A percentile compares a stretch with the other conserved stretches of the same genome.
Conservation (phyloP, 345 rosid genomes). For the Eucalyptus caleyi region DNA sequence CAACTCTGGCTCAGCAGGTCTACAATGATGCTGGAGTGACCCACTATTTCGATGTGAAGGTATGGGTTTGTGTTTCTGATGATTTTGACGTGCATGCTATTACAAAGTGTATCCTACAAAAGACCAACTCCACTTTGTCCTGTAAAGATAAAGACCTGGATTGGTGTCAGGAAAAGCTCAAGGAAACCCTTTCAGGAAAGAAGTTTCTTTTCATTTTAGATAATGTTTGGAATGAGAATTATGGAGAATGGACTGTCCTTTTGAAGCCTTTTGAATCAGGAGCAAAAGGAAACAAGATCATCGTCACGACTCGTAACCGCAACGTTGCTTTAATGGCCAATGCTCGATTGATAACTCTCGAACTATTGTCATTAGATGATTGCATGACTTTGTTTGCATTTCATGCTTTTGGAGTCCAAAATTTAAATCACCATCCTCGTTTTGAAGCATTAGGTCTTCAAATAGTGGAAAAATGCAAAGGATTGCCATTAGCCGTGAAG, state of each 20-base stretch:
- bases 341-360: too few species aligned
- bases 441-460: too few species aligned
- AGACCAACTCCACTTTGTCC: background rate
- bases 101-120: background rate
- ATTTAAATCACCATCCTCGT: too few species aligned
- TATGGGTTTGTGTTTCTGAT: background rate
- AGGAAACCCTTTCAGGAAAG: background rate
- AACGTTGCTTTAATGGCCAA: rapidly evolving
- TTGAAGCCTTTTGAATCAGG: background rate
- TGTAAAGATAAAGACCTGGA: background rate
- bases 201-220: background rate
- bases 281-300: background rate
- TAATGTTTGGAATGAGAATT: background rate
- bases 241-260: background rate
- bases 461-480: too few species aligned
- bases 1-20: background rate
- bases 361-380: too few species aligned
- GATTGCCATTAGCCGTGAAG: too few species aligned
- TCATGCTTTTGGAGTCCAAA: too few species aligned
- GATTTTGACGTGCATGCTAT: background rate
- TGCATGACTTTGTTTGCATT: too few species aligned
- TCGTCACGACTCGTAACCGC: too few species aligned
- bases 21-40: background rate
- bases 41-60: background rate
- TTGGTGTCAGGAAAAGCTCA: background rate